Evolutionary conservation across 2,329 filamentous ascomycete species (phyloP), one percentile per base, ranked within the genome.

Genomic region (Cladophialophora exuberans): DNA sequence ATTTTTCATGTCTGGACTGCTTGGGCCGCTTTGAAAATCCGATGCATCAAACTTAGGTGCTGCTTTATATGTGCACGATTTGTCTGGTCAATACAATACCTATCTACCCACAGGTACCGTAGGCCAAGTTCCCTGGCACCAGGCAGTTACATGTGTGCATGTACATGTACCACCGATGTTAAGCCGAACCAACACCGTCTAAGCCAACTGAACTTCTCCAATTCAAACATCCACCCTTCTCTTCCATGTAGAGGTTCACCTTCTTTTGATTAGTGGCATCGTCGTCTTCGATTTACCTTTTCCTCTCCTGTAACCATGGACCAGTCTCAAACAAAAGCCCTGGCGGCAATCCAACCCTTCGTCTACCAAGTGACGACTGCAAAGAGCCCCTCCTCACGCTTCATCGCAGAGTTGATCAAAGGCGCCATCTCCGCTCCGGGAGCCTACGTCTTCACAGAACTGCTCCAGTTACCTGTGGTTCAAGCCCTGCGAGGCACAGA

Each of bases 381-480:
- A 60, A 89, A 70, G 44, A 68, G 70, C 15, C 67, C 84, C 5
- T 90, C 91, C 9, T 87, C 90, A 35, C 87, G 89, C 64, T 90
- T 91, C 55, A 88, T 92, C 36, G 87, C 89, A 67, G 91, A 96
- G 70, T 83, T 97, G 50, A 83, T 97, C 70, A 84, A 81, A 39
- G 89, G 91, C 73, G 94, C 92, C 59, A 97, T 91, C 46, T 91
- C 90, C n/a, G 86, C 86, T 52, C 85, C 89, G 23, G 89, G 91
- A 72, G 96, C 92, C 62, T 99, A 87, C 72, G 82, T 97, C 74
- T 99, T 99, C 76, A 84, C 89, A 63, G 93, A 97, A 75, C 86
- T 99, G n/a, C 85, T 99, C 31, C 82, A 88, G 65, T 85, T 86
- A 1, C 84, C 89, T 0, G 85, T 90, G 65, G 85, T 97, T 63